A percentile compares a stretch with the other conserved stretches of the same genome.
These are phyloP conservation scores for Fragosphaeria purpurea DNA, from an alignment of 2,329 filamentous ascomycete genomes.

Conservation along the genomic window DNA sequence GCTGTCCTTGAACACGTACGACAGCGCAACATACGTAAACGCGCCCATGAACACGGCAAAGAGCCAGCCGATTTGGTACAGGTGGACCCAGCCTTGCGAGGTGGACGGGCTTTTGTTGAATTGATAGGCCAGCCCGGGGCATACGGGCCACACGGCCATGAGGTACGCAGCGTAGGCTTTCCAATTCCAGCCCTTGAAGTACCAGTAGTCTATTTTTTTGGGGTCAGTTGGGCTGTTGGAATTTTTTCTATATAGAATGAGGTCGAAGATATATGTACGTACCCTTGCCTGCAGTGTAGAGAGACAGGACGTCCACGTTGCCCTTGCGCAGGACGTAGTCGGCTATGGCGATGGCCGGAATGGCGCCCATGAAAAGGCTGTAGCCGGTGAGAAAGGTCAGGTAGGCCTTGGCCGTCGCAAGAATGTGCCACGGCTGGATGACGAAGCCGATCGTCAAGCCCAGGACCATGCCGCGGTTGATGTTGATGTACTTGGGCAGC, in stretches of 20 bases:
- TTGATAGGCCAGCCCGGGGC: not conserved
- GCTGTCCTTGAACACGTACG: not conserved
- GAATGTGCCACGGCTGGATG: conserved; percentile 1
- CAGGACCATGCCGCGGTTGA: not conserved
- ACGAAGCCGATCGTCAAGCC: not conserved
- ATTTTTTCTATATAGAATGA: no score
- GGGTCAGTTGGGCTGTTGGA: not conserved
- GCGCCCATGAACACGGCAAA: not conserved
- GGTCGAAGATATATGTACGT: not conserved
- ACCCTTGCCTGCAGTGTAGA: conserved; percentile 1
- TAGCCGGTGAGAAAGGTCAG: not conserved
- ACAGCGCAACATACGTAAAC: not conserved
- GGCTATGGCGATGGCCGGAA: not conserved
- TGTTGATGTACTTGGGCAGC: conserved; percentile 1
- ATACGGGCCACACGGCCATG: conserved; percentile 1
- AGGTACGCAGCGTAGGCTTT: not conserved
- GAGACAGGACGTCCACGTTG: not conserved
- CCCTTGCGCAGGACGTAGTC: not conserved
- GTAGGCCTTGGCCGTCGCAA: not conserved
- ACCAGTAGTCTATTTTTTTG: not conserved
- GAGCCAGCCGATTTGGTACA: conserved; percentile 1
- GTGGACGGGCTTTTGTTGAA: not conserved
- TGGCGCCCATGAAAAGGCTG: not conserved
- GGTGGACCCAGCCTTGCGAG: not conserved
- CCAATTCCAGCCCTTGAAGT: conserved; percentile 1